phyloP scores from a whole-genome alignment of 495 filamentous ascomycete genomes.

The Cenococcum geophilum region DNA sequence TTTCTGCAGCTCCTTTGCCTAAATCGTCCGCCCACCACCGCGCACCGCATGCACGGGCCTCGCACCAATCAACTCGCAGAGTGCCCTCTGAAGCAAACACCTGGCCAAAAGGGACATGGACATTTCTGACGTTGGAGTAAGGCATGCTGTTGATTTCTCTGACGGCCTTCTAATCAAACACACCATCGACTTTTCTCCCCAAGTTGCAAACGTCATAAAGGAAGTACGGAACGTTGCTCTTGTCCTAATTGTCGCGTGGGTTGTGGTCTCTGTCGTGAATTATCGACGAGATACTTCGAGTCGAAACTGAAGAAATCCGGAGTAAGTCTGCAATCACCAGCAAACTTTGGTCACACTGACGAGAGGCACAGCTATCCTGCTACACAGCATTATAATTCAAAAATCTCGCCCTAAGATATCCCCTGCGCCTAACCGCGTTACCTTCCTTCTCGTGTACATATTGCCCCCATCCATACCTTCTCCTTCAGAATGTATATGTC shows the following conservation, averaged over 20 bases:
- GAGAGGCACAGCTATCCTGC: neutral
- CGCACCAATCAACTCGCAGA: constrained; percentile 6
- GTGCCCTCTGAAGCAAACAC: constrained; percentile 5
- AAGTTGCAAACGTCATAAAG: constrained; percentile 42
- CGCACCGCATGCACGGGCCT: constrained; percentile 7
- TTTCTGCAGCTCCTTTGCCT: neutral
- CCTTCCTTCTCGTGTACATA: neutral
- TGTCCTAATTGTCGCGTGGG: constrained; percentile 48
- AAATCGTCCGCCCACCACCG: neutral
- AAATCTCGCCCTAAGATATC: neutral
- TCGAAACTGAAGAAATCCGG: neutral
- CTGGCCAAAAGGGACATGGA: constrained; percentile 38
- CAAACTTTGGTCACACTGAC: neutral
- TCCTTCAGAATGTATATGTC: constrained; percentile 27
- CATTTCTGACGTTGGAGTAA: constrained; percentile 48
- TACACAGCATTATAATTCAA: neutral
- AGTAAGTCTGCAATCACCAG: neutral
- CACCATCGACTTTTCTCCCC: constrained; percentile 45
- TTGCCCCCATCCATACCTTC: neutral
- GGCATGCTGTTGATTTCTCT: constrained; percentile 45
- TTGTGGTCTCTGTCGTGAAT: constrained; percentile 43
- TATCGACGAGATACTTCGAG: neutral
- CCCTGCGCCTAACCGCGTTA: neutral
- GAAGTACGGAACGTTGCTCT: constrained; percentile 46
- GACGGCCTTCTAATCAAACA: constrained; percentile 43